Evolutionary conservation across 2,329 filamentous ascomycete species (phyloP), one percentile per base, ranked within the genome.

Genomic region (Fusarium redolens): DNA sequence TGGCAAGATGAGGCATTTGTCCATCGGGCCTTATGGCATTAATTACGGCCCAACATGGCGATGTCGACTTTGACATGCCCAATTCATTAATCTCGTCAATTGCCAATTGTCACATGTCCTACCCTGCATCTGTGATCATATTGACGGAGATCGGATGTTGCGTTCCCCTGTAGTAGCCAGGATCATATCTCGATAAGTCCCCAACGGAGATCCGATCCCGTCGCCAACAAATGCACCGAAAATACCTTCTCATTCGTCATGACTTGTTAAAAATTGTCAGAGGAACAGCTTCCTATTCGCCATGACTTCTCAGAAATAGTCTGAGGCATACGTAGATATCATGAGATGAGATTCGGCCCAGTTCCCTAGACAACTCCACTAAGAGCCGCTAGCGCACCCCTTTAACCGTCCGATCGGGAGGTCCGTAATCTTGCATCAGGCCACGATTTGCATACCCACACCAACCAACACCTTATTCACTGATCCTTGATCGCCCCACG

Each of bases 351-450:
- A 54, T 61, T 54, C 55, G 45, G 55, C 37, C 55, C 47, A 62
- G 33, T 31, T 38, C 43, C 20, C 30, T 38, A 1, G 59, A 13
- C 22, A 37, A n/a, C n/a, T 43, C 30, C 48, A 43, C 54, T 40
- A 38, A 43, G 38, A 45, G 61, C 40, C 62, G 43, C 68, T 63
- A 59, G 47, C 17, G 31, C 43, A 55, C 31, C 59, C 60, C 43
- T 54, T 67, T 11, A 68, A 57, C 65, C 58, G 31, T 50, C 35
- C 65, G 66, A 64, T 69, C 66, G 66, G 64, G 51, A 64, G 65
- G 44, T 45, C 64, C 51, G 50, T 52, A 64, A 69, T 69, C 66
- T 69, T 64, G 40, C 35, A 54, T 28, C 40, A 43, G 68, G 13
- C 57, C 35, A 63, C 58, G 66, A 40, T 50, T 52, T 47, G 51